phyloP scores from a whole-genome alignment of 2,329 filamentous ascomycete species.

The Cadophora sp. region DNA sequence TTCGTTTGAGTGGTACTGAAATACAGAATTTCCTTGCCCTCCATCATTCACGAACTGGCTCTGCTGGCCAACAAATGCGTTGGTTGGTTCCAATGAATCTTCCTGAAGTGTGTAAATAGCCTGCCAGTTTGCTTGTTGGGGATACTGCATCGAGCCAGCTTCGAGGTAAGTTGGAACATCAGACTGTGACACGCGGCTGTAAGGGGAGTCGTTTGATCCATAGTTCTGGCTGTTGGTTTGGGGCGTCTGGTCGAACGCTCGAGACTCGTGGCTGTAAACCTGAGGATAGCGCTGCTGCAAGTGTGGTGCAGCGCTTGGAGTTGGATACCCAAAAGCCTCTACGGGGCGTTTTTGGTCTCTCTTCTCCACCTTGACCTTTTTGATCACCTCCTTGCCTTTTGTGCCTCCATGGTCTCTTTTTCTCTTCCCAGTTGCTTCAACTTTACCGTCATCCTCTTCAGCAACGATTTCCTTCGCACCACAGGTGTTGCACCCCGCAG shows the following conservation, averaged over 20 bases:
- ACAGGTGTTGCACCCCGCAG: slow-evolving; percentile 30
- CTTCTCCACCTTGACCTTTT: slow-evolving; percentile 23
- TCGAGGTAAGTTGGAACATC: not conserved
- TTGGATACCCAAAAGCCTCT: slow-evolving; percentile 4
- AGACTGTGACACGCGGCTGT: not conserved
- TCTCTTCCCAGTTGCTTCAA: not conserved
- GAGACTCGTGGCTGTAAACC: not conserved
- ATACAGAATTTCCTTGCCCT: not conserved
- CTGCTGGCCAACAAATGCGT: not conserved
- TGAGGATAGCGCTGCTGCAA: slow-evolving; percentile 10
- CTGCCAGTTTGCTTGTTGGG: slow-evolving; percentile 6
- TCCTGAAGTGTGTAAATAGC: not conserved
- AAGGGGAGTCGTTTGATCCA: not conserved
- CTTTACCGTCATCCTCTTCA: not conserved
- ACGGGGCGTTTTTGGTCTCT: not conserved
- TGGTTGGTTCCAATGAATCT: not conserved
- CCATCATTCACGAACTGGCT: not conserved
- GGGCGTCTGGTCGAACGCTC: not conserved
- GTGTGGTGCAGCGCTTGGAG: slow-evolving; percentile 1
- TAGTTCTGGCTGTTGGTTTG: not conserved
- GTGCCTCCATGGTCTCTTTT: not conserved
- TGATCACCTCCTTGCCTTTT: slow-evolving; percentile 14
- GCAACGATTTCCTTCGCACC: slow-evolving; percentile 20
- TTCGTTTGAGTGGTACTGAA: not conserved
- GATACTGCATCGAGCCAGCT: not conserved